Conservation (phyloP, 495 filamentous ascomycete genomes). For the Penicillium samsonianum region DNA sequence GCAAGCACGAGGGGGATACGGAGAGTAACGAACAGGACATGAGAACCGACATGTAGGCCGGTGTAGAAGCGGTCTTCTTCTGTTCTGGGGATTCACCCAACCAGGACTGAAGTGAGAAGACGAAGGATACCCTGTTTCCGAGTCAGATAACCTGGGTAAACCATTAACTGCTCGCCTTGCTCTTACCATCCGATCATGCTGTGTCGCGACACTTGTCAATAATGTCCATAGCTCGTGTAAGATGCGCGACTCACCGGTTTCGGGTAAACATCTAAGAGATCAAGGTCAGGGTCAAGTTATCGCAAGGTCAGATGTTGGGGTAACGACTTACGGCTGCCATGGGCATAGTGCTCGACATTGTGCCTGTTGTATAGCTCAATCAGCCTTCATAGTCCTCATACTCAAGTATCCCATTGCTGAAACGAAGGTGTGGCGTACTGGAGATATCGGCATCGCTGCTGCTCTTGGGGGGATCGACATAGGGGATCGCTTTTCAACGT, state of each 20-base stretch:
- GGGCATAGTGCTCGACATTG: slow-evolving; percentile 79
- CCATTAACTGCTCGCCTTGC: background rate
- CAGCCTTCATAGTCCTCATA: slow-evolving; percentile 8
- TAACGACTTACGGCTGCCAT: slow-evolving; percentile 75
- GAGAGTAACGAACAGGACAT: slow-evolving; percentile 73
- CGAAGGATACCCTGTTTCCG: slow-evolving; percentile 69
- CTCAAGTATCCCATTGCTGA: background rate
- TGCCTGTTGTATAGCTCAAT: slow-evolving; percentile 45
- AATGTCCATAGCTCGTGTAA: background rate
- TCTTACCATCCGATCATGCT: slow-evolving; percentile 80
- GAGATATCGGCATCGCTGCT: slow-evolving; percentile 57
- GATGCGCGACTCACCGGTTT: slow-evolving; percentile 64
- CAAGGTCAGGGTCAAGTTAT: slow-evolving; percentile 22
- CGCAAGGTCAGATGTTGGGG: background rate
- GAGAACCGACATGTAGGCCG: slow-evolving; percentile 79
- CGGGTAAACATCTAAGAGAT: slow-evolving; percentile 74
- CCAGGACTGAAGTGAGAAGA: slow-evolving; percentile 84
- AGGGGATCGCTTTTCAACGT: slow-evolving; percentile 57
- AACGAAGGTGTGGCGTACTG: slow-evolving; percentile 36
- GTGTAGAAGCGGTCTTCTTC: slow-evolving; percentile 64
- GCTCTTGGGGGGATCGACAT: slow-evolving; percentile 57
- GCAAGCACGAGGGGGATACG: background rate
- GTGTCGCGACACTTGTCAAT: slow-evolving; percentile 17
- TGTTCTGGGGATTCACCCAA: slow-evolving; percentile 79
- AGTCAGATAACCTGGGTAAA: slow-evolving; percentile 11